Conservation (phyloP, 2,329 filamentous ascomycete genomes). For the Aspergillus sclerotialis region DNA sequence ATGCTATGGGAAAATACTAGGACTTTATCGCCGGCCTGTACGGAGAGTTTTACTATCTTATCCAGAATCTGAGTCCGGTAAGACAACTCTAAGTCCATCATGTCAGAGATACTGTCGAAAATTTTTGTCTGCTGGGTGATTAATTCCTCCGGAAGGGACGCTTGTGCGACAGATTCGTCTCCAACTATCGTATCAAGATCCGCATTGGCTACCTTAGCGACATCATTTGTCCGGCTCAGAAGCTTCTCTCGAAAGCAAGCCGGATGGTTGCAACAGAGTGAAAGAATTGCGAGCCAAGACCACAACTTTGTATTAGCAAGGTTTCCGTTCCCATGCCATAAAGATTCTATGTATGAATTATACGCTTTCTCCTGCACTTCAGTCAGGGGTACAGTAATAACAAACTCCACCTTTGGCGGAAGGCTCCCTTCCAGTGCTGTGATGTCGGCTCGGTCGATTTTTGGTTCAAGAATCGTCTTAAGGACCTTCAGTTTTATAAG, state of each 20-base stretch:
- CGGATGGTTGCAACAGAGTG: slow-evolving; percentile 55
- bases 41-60: slow-evolving; percentile 61
- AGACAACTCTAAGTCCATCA: slow-evolving; percentile 49
- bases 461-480: slow-evolving; percentile 65
- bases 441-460: slow-evolving; percentile 70
- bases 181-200: slow-evolving; percentile 11
- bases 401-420: slow-evolving; percentile 72
- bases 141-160: slow-evolving; percentile 28
- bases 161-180: slow-evolving; percentile 28
- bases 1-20: slow-evolving; percentile 74
- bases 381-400: slow-evolving; percentile 67
- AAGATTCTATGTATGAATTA: slow-evolving; percentile 40
- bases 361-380: slow-evolving; percentile 60
- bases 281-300: slow-evolving; percentile 48
- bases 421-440: slow-evolving; percentile 59
- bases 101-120: slow-evolving; percentile 22
- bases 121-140: slow-evolving; percentile 27
- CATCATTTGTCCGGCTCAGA: slow-evolving; percentile 26
- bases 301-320: slow-evolving; percentile 42
- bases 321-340: slow-evolving; percentile 25
- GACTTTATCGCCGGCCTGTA: slow-evolving; percentile 60
- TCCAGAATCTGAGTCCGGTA: slow-evolving; percentile 63
- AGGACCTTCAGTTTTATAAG: slow-evolving; percentile 64
- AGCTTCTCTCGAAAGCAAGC: slow-evolving; percentile 46
- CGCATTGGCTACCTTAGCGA: slow-evolving; percentile 9